Percentiles rank a stretch among this genome's conserved stretches.
Conservation (phyloP, 257 asterid genomes). For the Nicotiana undulata region DNA sequence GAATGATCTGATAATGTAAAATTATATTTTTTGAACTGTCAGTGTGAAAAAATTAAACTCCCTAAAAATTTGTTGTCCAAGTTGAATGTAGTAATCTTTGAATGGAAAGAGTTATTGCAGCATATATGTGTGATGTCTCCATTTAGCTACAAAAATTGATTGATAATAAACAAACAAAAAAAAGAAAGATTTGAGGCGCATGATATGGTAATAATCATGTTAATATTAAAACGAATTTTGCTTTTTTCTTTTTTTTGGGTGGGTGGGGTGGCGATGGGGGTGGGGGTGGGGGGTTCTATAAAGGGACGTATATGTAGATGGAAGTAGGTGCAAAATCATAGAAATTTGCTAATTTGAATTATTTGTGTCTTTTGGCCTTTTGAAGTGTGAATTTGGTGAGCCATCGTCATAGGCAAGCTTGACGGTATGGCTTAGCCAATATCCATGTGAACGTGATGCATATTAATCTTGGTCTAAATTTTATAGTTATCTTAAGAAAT, state of each 20-base stretch:
- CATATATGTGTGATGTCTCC: background rate
- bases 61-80: background rate
- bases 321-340: background rate
- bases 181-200: background rate
- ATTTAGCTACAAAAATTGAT: background rate
- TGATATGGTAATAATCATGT: background rate
- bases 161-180: background rate
- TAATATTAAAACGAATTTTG: background rate
- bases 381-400: background rate
- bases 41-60: too few species aligned
- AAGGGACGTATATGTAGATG: background rate
- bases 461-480: too few species aligned
- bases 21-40: too few species aligned
- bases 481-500: too few species aligned
- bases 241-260: background rate
- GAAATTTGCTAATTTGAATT: background rate
- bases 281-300: background rate
- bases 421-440: constrained; percentile 8
- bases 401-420: constrained; percentile 9
- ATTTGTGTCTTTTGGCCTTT: background rate
- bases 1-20: background rate
- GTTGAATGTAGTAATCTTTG: background rate
- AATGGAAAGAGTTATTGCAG: background rate
- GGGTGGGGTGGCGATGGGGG: too few species aligned
- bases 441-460: too few species aligned